Conservation (phyloP, 2,329 filamentous ascomycete genomes). For the Epichloe elymi region DNA sequence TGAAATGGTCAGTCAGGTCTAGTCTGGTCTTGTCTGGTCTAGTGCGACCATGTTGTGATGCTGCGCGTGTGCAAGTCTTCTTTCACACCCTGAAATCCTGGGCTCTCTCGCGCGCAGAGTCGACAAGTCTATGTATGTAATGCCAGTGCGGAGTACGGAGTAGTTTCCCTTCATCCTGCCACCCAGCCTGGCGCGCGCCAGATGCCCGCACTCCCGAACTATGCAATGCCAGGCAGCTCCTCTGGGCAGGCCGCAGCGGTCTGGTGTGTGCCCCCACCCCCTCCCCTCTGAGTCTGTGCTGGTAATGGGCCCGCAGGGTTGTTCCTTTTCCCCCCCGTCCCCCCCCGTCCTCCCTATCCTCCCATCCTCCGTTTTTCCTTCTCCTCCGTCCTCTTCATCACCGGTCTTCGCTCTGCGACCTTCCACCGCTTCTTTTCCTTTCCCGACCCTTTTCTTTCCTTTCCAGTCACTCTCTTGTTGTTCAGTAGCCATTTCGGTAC, state of each 20-base stretch:
- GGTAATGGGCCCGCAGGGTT: constrained; percentile 6
- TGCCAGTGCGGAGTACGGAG: no score
- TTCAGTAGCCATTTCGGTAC: constrained; percentile 26
- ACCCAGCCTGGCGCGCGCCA: no score
- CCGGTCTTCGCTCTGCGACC: constrained; percentile 22
- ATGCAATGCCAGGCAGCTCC: no score
- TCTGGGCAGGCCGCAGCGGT: neutral
- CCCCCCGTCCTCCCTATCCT: constrained; percentile 17
- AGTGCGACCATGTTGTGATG: no score
- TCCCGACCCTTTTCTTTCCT: constrained; percentile 27
- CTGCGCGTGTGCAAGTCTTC: no score
- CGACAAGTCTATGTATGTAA: no score
- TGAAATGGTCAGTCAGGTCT: no score
- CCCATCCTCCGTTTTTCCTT: constrained; percentile 21
- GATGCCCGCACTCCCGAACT: no score
- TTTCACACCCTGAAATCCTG: no score
- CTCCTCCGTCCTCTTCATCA: constrained; percentile 20
- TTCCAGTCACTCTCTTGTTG: constrained; percentile 39
- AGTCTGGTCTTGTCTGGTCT: no score
- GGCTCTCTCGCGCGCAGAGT: no score
- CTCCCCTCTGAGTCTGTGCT: neutral
- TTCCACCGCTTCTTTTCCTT: constrained; percentile 20
- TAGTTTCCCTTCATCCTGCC: no score
- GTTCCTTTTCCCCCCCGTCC: constrained; percentile 13
- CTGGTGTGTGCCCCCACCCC: neutral